These are phyloP conservation scores for Parachaetomium inaequale DNA, from an alignment of 495 filamentous ascomycete genomes.

Conservation along the genomic window DNA sequence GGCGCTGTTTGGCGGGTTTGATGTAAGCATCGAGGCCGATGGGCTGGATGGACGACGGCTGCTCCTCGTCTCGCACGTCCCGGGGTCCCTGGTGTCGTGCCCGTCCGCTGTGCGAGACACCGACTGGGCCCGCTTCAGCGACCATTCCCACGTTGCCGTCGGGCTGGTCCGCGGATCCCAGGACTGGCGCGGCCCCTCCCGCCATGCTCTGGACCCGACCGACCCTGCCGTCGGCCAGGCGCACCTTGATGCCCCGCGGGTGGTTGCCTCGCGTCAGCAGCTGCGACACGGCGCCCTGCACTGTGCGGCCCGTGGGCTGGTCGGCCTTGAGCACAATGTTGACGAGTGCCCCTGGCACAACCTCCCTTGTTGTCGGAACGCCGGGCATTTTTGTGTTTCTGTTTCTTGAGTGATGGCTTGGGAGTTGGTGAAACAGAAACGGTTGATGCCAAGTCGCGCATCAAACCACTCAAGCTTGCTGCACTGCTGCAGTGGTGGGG, in stretches of 20 bases:
- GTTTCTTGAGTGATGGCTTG: not conserved
- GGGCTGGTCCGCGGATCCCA: not conserved
- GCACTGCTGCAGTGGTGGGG: no score
- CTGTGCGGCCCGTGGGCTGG: conserved; percentile 65
- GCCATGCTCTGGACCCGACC: conserved; percentile 63
- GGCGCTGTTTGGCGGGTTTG: conserved; percentile 40
- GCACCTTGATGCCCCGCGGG: conserved; percentile 73
- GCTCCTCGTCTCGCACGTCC: conserved; percentile 2
- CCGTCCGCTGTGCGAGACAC: not conserved
- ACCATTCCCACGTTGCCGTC: not conserved
- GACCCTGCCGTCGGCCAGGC: conserved; percentile 61
- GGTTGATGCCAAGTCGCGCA: not conserved
- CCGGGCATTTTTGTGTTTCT: not conserved
- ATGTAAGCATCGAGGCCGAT: conserved; percentile 46
- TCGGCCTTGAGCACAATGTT: conserved; percentile 69
- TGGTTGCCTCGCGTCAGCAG: conserved; percentile 68
- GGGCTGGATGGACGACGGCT: conserved; percentile 19
- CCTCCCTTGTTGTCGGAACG: conserved; percentile 50
- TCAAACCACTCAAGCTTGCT: no score
- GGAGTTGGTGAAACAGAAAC: not conserved
- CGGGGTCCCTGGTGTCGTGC: conserved; percentile 11
- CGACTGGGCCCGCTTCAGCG: not conserved
- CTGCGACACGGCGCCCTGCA: conserved; percentile 56
- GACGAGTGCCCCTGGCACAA: conserved; percentile 56
- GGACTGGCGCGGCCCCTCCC: conserved; percentile 20